Percentiles rank a stretch among this genome's conserved stretches.
phyloP scores from a whole-genome alignment of 352 stramenopile species.

The Peronospora belbahrii region DNA sequence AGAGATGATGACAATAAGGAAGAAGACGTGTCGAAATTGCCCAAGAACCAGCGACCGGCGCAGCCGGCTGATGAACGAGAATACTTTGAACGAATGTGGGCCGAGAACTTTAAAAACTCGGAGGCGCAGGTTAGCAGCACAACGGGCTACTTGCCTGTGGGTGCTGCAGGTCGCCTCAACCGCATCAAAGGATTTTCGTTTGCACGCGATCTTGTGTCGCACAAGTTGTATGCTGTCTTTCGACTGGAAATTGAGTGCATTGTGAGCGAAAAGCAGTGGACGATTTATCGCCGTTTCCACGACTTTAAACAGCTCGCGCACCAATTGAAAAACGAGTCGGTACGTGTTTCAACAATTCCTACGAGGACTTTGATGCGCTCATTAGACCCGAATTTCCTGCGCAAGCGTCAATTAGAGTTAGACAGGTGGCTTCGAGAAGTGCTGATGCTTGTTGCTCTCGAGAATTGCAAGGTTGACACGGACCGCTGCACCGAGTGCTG shows the following conservation, averaged over 20 bases:
- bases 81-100: conserved; percentile 78
- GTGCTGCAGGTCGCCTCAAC: conserved; percentile 59
- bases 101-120: conserved; percentile 78
- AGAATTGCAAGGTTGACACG: conserved; percentile 73
- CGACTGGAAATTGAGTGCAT: conserved; percentile 80
- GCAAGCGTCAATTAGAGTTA: conserved; percentile 76
- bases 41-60: conserved; percentile 64
- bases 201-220: conserved; percentile 47
- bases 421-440: conserved; percentile 80
- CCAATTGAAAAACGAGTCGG: conserved; percentile 75
- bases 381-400: conserved; percentile 74
- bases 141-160: conserved; percentile 58
- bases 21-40: conserved; percentile 34
- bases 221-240: conserved; percentile 79
- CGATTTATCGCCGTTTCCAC: conserved; percentile 79
- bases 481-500: conserved; percentile 55
- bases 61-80: conserved; percentile 69
- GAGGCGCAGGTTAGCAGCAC: conserved; percentile 59
- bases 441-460: conserved; percentile 70
- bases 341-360: conserved; percentile 64
- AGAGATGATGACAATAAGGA: conserved; percentile 27
- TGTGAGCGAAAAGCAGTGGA: conserved; percentile 82
- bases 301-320: conserved; percentile 81
- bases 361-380: conserved; percentile 76
- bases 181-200: conserved; percentile 79